Conservation (phyloP, 352 stramenopile species). For the Globisporangium solare region DNA sequence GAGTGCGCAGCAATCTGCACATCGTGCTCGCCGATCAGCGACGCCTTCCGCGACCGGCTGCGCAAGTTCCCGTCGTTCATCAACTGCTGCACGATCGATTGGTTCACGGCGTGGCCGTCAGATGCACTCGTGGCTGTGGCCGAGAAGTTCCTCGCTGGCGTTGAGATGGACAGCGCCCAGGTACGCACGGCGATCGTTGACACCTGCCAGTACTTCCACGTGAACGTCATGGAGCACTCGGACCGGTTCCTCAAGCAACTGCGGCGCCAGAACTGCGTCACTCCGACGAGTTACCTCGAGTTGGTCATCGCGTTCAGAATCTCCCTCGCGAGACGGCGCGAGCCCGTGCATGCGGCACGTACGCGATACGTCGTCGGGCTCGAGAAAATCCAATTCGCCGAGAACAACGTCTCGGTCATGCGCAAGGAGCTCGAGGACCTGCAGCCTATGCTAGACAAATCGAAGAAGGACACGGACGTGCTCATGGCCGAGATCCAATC, state of each 20-base stretch:
- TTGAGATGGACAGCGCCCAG: conserved; percentile 81
- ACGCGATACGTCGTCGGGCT: conserved; percentile 90
- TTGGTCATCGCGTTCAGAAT: conserved; percentile 93
- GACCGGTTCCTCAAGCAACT: conserved; percentile 78
- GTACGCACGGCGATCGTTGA: conserved; percentile 84
- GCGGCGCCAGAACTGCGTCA: conserved; percentile 93
- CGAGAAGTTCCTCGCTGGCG: conserved; percentile 88
- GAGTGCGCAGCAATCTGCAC: conserved; percentile 90
- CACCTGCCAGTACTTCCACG: conserved; percentile 92
- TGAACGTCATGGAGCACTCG: conserved; percentile 84
- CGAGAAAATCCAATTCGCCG: conserved; percentile 92
- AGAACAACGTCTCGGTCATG: conserved; percentile 92
- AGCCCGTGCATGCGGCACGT: conserved; percentile 77
- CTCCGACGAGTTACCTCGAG: conserved; percentile 93
- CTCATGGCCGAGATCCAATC: conserved; percentile 93
- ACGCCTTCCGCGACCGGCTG: conserved; percentile 91
- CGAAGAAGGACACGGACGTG: conserved; percentile 89
- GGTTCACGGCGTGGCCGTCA: conserved; percentile 93
- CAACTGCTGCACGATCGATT: conserved; percentile 97
- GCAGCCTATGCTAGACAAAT: conserved; percentile 90
- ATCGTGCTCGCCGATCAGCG: conserved; percentile 93
- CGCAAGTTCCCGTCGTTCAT: conserved; percentile 95
- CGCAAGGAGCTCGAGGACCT: conserved; percentile 92
- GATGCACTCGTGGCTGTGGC: conserved; percentile 92
- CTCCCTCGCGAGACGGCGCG: conserved; percentile 76